These are phyloP conservation scores for Clausena lansium DNA, from an alignment of 345 rosid genomes.

Conservation along the genomic window DNA sequence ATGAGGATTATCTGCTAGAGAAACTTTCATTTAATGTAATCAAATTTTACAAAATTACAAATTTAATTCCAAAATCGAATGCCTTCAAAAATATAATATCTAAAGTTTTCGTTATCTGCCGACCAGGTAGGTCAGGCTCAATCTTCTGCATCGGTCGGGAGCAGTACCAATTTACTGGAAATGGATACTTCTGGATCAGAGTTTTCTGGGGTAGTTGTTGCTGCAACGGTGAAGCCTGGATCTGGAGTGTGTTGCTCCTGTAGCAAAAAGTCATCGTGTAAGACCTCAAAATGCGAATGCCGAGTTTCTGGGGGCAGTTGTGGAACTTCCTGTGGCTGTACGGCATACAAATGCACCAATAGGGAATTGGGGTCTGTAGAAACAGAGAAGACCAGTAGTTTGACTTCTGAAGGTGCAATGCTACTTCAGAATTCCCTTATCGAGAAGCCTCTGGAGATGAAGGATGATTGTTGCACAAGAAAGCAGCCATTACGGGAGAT, in stretches of 20 bases:
- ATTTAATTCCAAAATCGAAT: neutral
- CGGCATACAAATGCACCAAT: constrained; percentile 62
- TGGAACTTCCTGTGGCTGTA: constrained; percentile 70
- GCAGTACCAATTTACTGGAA: constrained; percentile 28
- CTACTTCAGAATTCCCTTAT: constrained; percentile 29
- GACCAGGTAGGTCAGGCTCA: constrained; percentile 41
- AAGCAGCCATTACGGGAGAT: constrained; percentile 77
- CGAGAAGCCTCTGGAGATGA: constrained; percentile 30
- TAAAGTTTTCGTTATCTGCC: constrained; percentile 21
- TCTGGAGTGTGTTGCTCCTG: constrained; percentile 71
- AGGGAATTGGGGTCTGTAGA: constrained; percentile 35
- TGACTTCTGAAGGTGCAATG: constrained; percentile 31
- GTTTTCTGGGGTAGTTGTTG: constrained; percentile 30
- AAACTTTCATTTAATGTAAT: neutral
- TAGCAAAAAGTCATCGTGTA: constrained; percentile 68
- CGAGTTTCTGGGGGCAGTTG: constrained; percentile 61
- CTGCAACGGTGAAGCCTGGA: constrained; percentile 24
- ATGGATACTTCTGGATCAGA: constrained; percentile 39
- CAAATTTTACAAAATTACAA: too few relatives aligned
- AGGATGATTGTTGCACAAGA: constrained; percentile 35
- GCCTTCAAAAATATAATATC: neutral
- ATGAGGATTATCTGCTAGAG: neutral
- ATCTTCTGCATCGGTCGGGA: constrained; percentile 42
- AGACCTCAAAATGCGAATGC: constrained; percentile 76
- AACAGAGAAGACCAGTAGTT: constrained; percentile 25